Evolutionary conservation across 768 basidiomycete species (phyloP), one percentile per base, ranked within the genome.

Genomic region (Macrolepiota albuminosa): DNA sequence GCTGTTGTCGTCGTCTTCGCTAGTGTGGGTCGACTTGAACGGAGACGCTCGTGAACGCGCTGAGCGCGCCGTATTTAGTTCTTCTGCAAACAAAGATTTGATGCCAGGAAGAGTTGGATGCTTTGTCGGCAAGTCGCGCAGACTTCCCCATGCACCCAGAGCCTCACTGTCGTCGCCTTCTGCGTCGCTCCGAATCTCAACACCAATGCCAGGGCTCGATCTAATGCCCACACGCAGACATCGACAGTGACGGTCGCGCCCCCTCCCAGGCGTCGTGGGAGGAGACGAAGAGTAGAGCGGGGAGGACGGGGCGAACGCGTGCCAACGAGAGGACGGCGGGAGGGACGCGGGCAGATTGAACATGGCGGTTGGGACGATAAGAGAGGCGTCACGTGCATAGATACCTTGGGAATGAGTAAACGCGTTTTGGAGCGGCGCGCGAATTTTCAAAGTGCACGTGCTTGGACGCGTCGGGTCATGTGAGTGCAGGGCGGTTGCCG

Each of bases 291-390:
- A 77, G 61, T 68, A 67, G 7, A 70, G 65, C 6, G 76, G 74
- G 8, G 46, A 39, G 7, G 78, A 75, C 18, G 76, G 74, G 10
- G 69, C 68, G 48, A 63, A 59, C 65, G 64, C 24, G 58, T 66
- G 29, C 65, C 64, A 66, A 10, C 57, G 62, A 40, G 66, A 63
- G 62, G 68, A 67, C 46, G 73, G 65, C 59, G 70, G 71, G 46
- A 67, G 69, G 53, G 50, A 11, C 9, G 10, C 2, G 2, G 18
- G 26, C 1, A 10, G 16, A 40, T 9, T 61, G 65, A 73, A 76
- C 77, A 79, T 80, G 78, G 69, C 60, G 55, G 78, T 79, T 72
- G 64, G 64, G 71, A 71, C 73, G 78, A 80, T 79, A 78, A 79
- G 72, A 73, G 68, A 68, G 53, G 43, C 46, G 65, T 80, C 78